Conservation (phyloP, 371 early-diverging fungal species). For the Actinomucor elegans region DNA sequence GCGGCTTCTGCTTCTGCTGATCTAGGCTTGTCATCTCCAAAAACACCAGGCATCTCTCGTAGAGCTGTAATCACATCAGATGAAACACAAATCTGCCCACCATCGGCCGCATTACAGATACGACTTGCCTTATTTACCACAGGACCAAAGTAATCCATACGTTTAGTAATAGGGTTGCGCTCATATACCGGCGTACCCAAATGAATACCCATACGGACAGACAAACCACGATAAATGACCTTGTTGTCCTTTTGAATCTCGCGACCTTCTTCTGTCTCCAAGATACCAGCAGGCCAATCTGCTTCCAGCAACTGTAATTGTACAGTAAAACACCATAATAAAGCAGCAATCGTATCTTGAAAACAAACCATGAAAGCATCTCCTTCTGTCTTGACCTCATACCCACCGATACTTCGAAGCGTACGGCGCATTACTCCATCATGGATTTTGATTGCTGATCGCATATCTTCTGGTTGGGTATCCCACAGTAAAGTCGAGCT, state of each 20-base stretch:
- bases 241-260: conserved; percentile 64
- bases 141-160: conserved; percentile 97
- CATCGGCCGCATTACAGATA: conserved; percentile 87
- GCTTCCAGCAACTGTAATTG: conserved; percentile 82
- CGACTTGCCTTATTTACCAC: conserved; percentile 91
- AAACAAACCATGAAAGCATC: conserved; percentile 97
- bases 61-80: conserved; percentile 65
- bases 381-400: conserved; percentile 98
- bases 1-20: not conserved
- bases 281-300: conserved; percentile 92
- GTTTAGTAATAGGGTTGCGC: conserved; percentile 84
- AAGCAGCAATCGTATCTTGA: conserved; percentile 81
- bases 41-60: conserved; percentile 37
- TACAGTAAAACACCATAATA: conserved; percentile 90
- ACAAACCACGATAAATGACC: conserved; percentile 84
- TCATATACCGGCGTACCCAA: conserved; percentile 91
- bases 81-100: conserved; percentile 85
- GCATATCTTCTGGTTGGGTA: conserved; percentile 84
- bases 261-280: conserved; percentile 78
- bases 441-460: conserved; percentile 86
- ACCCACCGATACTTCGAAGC: conserved; percentile 85
- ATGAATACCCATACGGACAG: conserved; percentile 96
- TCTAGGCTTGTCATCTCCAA: conserved; percentile 32
- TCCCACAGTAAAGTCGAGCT: conserved; percentile 96
- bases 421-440: conserved; percentile 84